Evolutionary conservation across 2,329 filamentous ascomycete genomes (phyloP).

Genomic region (Plectosphaerella sp.): DNA sequence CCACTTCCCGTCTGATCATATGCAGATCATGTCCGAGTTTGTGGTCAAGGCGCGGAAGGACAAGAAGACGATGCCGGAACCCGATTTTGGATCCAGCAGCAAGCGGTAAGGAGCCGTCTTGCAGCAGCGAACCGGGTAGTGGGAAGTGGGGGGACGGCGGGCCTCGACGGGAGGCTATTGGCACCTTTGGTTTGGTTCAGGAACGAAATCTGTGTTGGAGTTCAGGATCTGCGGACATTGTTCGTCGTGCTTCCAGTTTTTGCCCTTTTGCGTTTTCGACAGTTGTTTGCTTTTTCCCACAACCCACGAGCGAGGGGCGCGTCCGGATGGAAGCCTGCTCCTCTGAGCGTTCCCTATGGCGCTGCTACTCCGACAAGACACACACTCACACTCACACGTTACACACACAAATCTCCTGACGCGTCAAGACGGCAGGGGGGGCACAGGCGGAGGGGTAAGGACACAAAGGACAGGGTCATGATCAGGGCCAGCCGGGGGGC

Average conservation of each 20-base stretch:
- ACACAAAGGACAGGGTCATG: too few relatives aligned
- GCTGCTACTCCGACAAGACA: too few relatives aligned
- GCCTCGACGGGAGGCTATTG: not conserved
- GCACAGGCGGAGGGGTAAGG: too few relatives aligned
- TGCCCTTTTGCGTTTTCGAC: not conserved
- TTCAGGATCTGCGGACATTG: not conserved
- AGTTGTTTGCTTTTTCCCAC: too few relatives aligned
- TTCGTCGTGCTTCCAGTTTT: not conserved
- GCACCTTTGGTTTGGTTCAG: not conserved
- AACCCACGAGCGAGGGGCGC: too few relatives aligned
- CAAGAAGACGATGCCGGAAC: constrained; percentile 62
- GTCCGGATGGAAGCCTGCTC: too few relatives aligned
- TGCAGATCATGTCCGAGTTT: constrained; percentile 86
- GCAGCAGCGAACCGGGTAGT: not conserved
- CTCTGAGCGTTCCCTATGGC: too few relatives aligned
- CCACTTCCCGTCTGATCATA: constrained; percentile 90
- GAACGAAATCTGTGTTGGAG: constrained; percentile 1
- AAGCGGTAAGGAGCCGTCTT: constrained; percentile 3
- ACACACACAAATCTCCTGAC: too few relatives aligned
- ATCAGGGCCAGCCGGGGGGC: too few relatives aligned
- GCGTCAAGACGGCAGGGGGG: too few relatives aligned
- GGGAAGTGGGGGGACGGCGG: not conserved
- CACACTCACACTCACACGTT: too few relatives aligned
- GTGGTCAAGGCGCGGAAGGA: constrained; percentile 85
- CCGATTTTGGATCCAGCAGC: constrained; percentile 49